Evolutionary conservation across 352 stramenopile species (phyloP).

Genomic region (Thalassiosira gravida): DNA sequence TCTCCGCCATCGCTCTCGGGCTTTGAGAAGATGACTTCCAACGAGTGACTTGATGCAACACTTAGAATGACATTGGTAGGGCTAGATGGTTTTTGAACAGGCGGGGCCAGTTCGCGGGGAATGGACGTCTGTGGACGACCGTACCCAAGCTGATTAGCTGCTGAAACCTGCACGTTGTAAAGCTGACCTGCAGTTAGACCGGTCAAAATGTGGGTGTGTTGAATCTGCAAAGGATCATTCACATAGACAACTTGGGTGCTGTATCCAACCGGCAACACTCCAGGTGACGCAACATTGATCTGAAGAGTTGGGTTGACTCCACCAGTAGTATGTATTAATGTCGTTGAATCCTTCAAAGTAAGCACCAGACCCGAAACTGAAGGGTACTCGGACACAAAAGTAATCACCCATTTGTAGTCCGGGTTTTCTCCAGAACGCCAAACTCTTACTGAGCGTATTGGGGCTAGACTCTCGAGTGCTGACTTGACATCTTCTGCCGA

Average conservation of each 20-base stretch:
- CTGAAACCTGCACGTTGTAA: slow-evolving; percentile 81
- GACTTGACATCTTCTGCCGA: slow-evolving; percentile 89
- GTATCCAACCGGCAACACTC: slow-evolving; percentile 60
- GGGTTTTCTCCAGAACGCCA: slow-evolving; percentile 69
- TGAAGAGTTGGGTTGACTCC: slow-evolving; percentile 27
- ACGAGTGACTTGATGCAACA: slow-evolving; percentile 77
- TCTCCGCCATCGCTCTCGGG: slow-evolving; percentile 88
- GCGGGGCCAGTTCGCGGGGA: slow-evolving; percentile 87
- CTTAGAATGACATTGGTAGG: slow-evolving; percentile 85
- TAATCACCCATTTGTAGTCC: slow-evolving; percentile 87
- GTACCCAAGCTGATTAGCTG: slow-evolving; percentile 86
- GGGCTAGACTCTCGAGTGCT: slow-evolving; percentile 89
- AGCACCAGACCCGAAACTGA: slow-evolving; percentile 45
- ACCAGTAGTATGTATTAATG: slow-evolving; percentile 25
- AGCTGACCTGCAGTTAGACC: slow-evolving; percentile 67
- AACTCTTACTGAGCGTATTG: slow-evolving; percentile 89
- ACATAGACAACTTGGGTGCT: slow-evolving; percentile 46
- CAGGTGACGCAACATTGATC: slow-evolving; percentile 46
- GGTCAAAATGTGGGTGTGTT: slow-evolving; percentile 68
- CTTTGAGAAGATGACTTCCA: slow-evolving; percentile 88
- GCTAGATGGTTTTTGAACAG: slow-evolving; percentile 89
- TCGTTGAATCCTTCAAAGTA: slow-evolving; percentile 44
- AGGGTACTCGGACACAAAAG: slow-evolving; percentile 87
- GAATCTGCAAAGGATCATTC: slow-evolving; percentile 37
- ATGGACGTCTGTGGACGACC: slow-evolving; percentile 87